A percentile compares a stretch with the other conserved stretches of the same genome.
Evolutionary conservation across 2,329 filamentous ascomycete genomes (phyloP).

Genomic region (Eutypa lata): DNA sequence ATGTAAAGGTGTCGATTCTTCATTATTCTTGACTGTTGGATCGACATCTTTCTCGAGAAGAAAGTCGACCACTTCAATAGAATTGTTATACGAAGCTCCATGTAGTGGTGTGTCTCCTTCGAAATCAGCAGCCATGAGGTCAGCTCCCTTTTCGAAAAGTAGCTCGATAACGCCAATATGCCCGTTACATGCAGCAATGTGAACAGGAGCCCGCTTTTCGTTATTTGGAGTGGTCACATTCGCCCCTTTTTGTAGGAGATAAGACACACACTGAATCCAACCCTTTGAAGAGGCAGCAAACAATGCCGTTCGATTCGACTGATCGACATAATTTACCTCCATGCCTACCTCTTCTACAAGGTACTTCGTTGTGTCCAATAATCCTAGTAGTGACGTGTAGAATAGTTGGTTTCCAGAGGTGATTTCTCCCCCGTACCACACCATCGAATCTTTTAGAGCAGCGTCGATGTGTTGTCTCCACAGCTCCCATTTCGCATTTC

Average conservation of each 20-base stretch:
- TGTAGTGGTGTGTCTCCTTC: neutral
- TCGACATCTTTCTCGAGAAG: neutral
- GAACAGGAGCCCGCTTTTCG: slow-evolving; percentile 5
- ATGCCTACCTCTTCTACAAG: slow-evolving; percentile 2
- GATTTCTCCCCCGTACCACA: neutral
- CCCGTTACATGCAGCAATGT: slow-evolving; percentile 7
- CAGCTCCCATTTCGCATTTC: slow-evolving; percentile 4
- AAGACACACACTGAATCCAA: slow-evolving; percentile 1
- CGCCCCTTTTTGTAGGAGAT: slow-evolving; percentile 7
- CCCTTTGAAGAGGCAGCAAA: slow-evolving; percentile 1
- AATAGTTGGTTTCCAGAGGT: slow-evolving; percentile 1
- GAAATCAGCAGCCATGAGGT: neutral
- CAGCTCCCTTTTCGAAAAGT: neutral
- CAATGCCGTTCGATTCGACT: slow-evolving; percentile 4
- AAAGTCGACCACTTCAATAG: neutral
- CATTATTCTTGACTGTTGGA: neutral
- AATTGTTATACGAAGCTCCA: neutral
- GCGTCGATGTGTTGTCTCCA: slow-evolving; percentile 3
- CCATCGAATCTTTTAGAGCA: neutral
- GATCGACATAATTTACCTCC: slow-evolving; percentile 2
- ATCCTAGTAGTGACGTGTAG: slow-evolving; percentile 5
- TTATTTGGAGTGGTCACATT: slow-evolving; percentile 1
- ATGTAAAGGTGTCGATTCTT: neutral
- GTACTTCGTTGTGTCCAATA: slow-evolving; percentile 4
- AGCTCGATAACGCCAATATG: neutral